These are phyloP conservation scores for Colletotrichum sp. DNA, from an alignment of 2,329 filamentous ascomycete genomes.

Conservation along the genomic window DNA sequence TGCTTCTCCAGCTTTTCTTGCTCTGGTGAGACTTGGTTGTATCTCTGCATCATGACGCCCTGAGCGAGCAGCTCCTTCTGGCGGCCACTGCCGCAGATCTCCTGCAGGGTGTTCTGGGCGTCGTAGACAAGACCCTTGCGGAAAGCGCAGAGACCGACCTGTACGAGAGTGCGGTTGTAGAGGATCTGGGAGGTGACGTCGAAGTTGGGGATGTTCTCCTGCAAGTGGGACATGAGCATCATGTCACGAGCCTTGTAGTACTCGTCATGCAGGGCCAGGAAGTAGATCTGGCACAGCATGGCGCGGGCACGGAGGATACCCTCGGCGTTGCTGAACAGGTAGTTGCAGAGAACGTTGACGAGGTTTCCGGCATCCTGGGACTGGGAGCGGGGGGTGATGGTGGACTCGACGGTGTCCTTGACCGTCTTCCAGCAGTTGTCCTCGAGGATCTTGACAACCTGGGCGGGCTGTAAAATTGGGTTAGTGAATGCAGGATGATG, in stretches of 20 bases:
- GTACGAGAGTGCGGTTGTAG: conserved; percentile 97
- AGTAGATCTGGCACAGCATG: conserved; percentile 99
- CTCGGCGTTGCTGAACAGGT: conserved; percentile 92
- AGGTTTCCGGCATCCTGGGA: conserved; percentile 74
- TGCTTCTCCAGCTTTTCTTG: conserved; percentile 98
- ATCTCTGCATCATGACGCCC: conserved; percentile 97
- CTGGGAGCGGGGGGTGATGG: conserved; percentile 76
- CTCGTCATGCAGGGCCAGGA: conserved; percentile 94
- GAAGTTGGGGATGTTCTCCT: conserved; percentile 96
- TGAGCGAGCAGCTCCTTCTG: conserved; percentile 98
- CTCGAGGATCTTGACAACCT: conserved; percentile 92
- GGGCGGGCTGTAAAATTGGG: conserved; percentile 66
- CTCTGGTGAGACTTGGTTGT: conserved; percentile 94
- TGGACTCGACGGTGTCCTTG: conserved; percentile 72
- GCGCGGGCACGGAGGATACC: conserved; percentile 95
- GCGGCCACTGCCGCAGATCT: conserved; percentile 95
- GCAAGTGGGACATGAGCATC: conserved; percentile 99
- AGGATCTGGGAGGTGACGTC: conserved; percentile 97
- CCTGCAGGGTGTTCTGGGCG: conserved; percentile 95
- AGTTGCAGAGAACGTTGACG: conserved; percentile 88
- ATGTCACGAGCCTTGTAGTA: conserved; percentile 98
- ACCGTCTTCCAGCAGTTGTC: conserved; percentile 91
- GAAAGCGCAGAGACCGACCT: conserved; percentile 98
- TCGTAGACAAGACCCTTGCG: conserved; percentile 96
- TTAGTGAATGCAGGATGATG: conserved; percentile 20